Evolutionary conservation across 2,329 filamentous ascomycete genomes (phyloP).

Genomic region (Aotearoamyces nothofagi): DNA sequence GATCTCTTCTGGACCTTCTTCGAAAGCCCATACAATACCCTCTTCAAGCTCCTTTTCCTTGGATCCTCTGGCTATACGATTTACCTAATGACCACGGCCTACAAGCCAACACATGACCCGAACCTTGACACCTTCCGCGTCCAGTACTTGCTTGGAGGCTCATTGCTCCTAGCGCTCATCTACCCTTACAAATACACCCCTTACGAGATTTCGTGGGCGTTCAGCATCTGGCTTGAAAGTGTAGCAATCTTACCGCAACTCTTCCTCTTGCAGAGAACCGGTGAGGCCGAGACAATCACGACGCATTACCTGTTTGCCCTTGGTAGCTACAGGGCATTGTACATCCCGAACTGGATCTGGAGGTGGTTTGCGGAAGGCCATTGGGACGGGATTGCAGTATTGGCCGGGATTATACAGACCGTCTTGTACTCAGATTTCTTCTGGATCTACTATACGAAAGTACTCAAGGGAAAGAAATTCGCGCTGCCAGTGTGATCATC

Average conservation of each 20-base stretch:
- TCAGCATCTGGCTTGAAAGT: constrained; percentile 94
- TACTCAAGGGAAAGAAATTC: constrained; percentile 78
- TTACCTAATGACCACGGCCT: constrained; percentile 95
- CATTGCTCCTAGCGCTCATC: constrained; percentile 62
- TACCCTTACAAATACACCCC: constrained; percentile 75
- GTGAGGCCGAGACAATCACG: constrained; percentile 98
- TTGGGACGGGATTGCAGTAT: constrained; percentile 73
- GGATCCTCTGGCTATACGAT: constrained; percentile 81
- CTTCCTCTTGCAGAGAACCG: constrained; percentile 95
- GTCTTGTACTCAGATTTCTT: constrained; percentile 98
- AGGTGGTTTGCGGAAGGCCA: constrained; percentile 69
- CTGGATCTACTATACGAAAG: constrained; percentile 98
- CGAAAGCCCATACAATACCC: constrained; percentile 69
- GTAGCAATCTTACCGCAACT: constrained; percentile 95
- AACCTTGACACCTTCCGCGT: constrained; percentile 97
- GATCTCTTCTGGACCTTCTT: constrained; percentile 80
- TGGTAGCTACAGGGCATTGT: constrained; percentile 79
- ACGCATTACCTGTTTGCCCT: constrained; percentile 95
- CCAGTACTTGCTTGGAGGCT: constrained; percentile 78
- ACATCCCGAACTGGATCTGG: constrained; percentile 98
- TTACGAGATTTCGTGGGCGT: constrained; percentile 88
- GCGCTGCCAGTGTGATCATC: constrained; percentile 72
- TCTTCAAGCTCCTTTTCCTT: constrained; percentile 94
- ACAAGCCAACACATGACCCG: constrained; percentile 93
- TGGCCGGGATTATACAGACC: constrained; percentile 86